These are phyloP conservation scores for sunflower (Helianthus annuus) DNA, from an alignment of 129 eudicot genomes.

Conservation along the genomic window HanXRQr2.0-SUNRISE NC_035442.2:13794605-13795104, in stretches of 20 bases:
- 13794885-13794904: not conserved
- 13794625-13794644: not conserved
- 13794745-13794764: not conserved
- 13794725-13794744: not conserved
- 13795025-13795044: not conserved
- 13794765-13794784: not conserved
- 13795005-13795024: not conserved
- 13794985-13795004: not conserved
- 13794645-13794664: not conserved
- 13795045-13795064: not conserved
- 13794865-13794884: not conserved
- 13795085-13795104: not conserved
- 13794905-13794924: not conserved
- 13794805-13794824: not conserved
- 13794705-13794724: too few relatives aligned
- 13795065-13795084: not conserved
- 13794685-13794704: not conserved
- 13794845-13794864: not conserved
- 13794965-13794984: not conserved
- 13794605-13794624: not conserved
- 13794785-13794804: not conserved
- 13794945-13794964: not conserved
- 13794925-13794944: not conserved
- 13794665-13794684: not conserved
- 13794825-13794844: not conserved